Percentiles rank a stretch among this genome's conserved stretches.
phyloP scores from a whole-genome alignment of 495 filamentous ascomycete genomes.

The Neurospora sp. region DNA sequence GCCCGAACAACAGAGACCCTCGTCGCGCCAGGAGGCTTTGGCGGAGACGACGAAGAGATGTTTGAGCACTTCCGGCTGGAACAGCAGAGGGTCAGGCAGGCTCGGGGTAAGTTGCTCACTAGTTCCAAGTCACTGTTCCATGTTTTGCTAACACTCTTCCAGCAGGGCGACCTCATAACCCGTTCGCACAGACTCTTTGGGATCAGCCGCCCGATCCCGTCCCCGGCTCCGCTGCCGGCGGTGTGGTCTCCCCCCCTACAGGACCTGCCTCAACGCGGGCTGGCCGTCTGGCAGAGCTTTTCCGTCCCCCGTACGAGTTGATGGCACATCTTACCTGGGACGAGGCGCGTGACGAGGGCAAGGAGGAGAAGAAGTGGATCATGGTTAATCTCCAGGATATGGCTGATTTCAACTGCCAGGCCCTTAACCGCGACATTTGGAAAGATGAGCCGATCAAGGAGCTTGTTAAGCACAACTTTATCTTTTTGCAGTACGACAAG shows the following conservation, averaged over 20 bases:
- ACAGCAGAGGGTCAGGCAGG: slow-evolving; percentile 45
- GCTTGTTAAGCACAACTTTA: slow-evolving; percentile 80
- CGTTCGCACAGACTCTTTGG: slow-evolving; percentile 89
- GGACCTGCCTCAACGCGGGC: slow-evolving; percentile 13
- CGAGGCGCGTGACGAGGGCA: slow-evolving; percentile 69
- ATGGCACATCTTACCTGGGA: slow-evolving; percentile 71
- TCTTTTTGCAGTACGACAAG: slow-evolving; percentile 89
- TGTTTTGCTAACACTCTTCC: neutral
- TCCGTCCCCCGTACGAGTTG: slow-evolving; percentile 79
- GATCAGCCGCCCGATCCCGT: slow-evolving; percentile 34
- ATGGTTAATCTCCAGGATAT: slow-evolving; percentile 91
- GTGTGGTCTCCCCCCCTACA: neutral
- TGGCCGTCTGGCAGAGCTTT: slow-evolving; percentile 71
- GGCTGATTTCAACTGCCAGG: slow-evolving; percentile 83
- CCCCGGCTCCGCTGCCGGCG: slow-evolving; percentile 9
- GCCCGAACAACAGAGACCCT: slow-evolving; percentile 85
- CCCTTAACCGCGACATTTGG: slow-evolving; percentile 91
- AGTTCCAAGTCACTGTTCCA: neutral
- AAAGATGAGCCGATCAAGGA: slow-evolving; percentile 68
- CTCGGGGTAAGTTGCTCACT: slow-evolving; percentile 24
- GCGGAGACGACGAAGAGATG: slow-evolving; percentile 49
- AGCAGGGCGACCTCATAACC: slow-evolving; percentile 25
- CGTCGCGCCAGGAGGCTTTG: slow-evolving; percentile 49
- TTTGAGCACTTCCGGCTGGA: slow-evolving; percentile 49
- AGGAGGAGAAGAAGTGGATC: slow-evolving; percentile 83